These are phyloP conservation scores for Beauveria australis DNA, from an alignment of 2,329 filamentous ascomycete species.

Conservation along the genomic window DNA sequence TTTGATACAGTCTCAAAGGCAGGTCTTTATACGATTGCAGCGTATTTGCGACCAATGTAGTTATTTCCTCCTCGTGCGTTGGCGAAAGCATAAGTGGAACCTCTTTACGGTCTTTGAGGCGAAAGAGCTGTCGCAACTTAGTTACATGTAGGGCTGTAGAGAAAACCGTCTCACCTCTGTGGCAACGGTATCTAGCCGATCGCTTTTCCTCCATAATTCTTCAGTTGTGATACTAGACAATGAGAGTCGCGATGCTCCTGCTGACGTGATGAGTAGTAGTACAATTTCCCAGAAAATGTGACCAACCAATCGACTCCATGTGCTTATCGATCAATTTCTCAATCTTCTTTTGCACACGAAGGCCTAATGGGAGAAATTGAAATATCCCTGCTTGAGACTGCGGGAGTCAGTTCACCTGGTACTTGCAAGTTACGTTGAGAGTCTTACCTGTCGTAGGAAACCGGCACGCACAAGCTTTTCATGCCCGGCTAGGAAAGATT, in stretches of 20 bases:
- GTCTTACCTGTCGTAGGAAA: constrained; percentile 60
- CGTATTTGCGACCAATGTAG: constrained; percentile 62
- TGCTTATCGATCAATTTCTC: constrained; percentile 80
- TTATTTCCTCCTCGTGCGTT: constrained; percentile 97
- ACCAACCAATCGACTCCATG: constrained; percentile 65
- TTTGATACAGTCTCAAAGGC: constrained; percentile 83
- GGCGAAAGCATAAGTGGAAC: constrained; percentile 71
- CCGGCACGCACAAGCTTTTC: constrained; percentile 61
- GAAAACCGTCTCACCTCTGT: constrained; percentile 54
- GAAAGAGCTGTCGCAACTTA: constrained; percentile 56
- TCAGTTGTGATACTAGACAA: constrained; percentile 82
- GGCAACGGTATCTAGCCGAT: constrained; percentile 63
- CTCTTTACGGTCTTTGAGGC: constrained; percentile 70
- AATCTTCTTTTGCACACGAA: constrained; percentile 81
- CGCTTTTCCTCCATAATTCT: constrained; percentile 72
- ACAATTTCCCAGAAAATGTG: not conserved
- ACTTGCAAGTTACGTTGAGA: not conserved
- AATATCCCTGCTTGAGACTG: constrained; percentile 85
- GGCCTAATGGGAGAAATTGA: constrained; percentile 79
- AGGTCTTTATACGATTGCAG: constrained; percentile 79
- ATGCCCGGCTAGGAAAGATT: constrained; percentile 46
- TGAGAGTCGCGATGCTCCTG: constrained; percentile 70
- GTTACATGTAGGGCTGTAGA: constrained; percentile 8
- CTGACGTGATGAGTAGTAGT: not conserved
- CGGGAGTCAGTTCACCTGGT: not conserved